phyloP scores from a whole-genome alignment of 2,329 filamentous ascomycete species.

The Tolypocladium guangdongense region DNA sequence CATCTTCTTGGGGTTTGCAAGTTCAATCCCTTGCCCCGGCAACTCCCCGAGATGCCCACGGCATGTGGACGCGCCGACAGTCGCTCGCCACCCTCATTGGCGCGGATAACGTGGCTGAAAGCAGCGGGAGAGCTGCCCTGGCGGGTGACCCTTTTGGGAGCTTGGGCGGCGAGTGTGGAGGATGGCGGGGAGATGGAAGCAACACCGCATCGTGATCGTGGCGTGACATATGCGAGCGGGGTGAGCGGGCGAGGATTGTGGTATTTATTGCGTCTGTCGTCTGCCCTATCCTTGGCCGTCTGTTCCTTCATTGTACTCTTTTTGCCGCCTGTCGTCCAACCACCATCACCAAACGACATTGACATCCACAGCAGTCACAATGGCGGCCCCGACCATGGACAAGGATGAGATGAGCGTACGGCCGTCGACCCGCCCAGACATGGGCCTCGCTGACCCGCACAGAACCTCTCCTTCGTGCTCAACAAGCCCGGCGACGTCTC shows the following conservation, averaged over 20 bases:
- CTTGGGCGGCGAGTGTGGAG: not conserved
- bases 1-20: too few relatives aligned
- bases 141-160: not conserved
- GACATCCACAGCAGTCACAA: not conserved
- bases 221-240: not conserved
- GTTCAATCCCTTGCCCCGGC: too few relatives aligned
- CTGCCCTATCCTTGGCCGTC: too few relatives aligned
- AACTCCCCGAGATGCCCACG: not conserved
- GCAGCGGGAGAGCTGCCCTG: not conserved
- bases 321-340: too few relatives aligned
- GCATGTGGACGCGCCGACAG: not conserved
- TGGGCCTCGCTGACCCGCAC: constrained; percentile 6
- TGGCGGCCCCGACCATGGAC: constrained; percentile 13
- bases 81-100: not conserved
- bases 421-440: not conserved
- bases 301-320: not conserved
- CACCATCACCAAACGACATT: not conserved
- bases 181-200: not conserved
- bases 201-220: not conserved
- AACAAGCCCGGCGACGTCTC: constrained; percentile 62
- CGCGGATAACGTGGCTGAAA: constrained; percentile 1
- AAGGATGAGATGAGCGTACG: constrained; percentile 19
- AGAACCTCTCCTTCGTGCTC: constrained; percentile 82
- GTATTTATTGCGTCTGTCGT: not conserved
- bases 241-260: not conserved